Percentiles rank a stretch among this genome's conserved stretches.
These are phyloP conservation scores for Malassezia nana DNA, from an alignment of 1,284 basidiomycete species.

Conservation along the genomic window DNA sequence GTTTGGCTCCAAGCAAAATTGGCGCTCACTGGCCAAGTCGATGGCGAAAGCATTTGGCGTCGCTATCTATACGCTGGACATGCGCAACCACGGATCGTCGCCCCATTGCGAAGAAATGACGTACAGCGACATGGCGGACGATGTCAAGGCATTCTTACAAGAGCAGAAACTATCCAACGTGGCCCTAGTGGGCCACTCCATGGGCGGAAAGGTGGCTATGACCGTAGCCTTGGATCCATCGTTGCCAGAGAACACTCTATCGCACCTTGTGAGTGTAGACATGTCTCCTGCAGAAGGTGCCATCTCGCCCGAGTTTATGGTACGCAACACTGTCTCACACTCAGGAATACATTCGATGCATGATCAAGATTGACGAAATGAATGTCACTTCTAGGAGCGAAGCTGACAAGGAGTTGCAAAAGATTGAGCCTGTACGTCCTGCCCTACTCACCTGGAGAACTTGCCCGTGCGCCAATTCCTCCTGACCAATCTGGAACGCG, in stretches of 20 bases:
- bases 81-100: constrained; percentile 72
- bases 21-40: constrained; percentile 61
- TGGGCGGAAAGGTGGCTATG: constrained; percentile 84
- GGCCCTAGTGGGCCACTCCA: constrained; percentile 70
- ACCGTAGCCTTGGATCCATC: constrained; percentile 59
- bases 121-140: constrained; percentile 61
- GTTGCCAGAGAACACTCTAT: constrained; percentile 50
- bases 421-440: constrained; percentile 52
- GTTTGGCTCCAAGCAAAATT: constrained; percentile 64
- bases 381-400: constrained; percentile 57
- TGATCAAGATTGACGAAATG: constrained; percentile 60
- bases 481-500: constrained; percentile 62
- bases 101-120: constrained; percentile 63
- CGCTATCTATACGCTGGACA: constrained; percentile 68
- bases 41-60: constrained; percentile 56
- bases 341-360: constrained; percentile 58
- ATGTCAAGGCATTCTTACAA: constrained; percentile 56
- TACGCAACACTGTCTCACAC: neutral
- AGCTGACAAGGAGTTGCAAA: constrained; percentile 58
- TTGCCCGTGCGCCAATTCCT: constrained; percentile 64
- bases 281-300: constrained; percentile 62
- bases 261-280: constrained; percentile 66
- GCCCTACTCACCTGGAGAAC: constrained; percentile 49
- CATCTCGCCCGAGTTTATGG: constrained; percentile 56
- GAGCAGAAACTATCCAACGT: constrained; percentile 52